Evolutionary conservation across 495 filamentous ascomycete genomes (phyloP).

Genomic region (Podospora conica): DNA sequence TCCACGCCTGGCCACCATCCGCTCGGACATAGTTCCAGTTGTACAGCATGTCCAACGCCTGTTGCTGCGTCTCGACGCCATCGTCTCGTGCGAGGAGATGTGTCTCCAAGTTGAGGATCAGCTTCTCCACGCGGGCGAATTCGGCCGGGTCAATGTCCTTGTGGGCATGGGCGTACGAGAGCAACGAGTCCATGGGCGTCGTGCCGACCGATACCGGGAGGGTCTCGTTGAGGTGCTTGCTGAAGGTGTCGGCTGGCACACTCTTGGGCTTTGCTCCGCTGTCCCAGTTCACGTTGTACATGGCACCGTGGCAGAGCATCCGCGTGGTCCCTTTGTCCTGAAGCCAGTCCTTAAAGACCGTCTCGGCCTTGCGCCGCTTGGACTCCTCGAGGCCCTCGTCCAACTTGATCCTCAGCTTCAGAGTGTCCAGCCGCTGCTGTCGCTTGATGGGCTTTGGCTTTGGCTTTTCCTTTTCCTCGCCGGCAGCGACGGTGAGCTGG

Average conservation of each 20-base stretch:
- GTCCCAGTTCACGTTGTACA: constrained; percentile 43
- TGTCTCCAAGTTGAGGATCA: constrained; percentile 20
- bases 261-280: constrained; percentile 17
- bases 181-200: constrained; percentile 40
- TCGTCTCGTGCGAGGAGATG: constrained; percentile 31
- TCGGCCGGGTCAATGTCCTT: neutral
- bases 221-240: neutral
- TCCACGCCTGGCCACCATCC: too few species aligned
- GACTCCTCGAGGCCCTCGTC: too few species aligned
- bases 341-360: constrained; percentile 1
- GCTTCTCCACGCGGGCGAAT: neutral
- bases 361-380: neutral
- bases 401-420: too few species aligned
- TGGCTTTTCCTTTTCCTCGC: too few species aligned
- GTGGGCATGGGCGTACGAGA: constrained; percentile 30
- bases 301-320: constrained; percentile 39
- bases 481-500: too few species aligned
- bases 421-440: too few species aligned
- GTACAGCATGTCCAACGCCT: constrained; percentile 28
- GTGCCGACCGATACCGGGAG: constrained; percentile 37
- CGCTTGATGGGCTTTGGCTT: too few species aligned
- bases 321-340: neutral
- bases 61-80: constrained; percentile 27
- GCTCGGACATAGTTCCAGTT: too few species aligned
- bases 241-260: constrained; percentile 24